Evolutionary conservation across 2,329 filamentous ascomycete species (phyloP).

Genomic region (Phoma herbarum): DNA sequence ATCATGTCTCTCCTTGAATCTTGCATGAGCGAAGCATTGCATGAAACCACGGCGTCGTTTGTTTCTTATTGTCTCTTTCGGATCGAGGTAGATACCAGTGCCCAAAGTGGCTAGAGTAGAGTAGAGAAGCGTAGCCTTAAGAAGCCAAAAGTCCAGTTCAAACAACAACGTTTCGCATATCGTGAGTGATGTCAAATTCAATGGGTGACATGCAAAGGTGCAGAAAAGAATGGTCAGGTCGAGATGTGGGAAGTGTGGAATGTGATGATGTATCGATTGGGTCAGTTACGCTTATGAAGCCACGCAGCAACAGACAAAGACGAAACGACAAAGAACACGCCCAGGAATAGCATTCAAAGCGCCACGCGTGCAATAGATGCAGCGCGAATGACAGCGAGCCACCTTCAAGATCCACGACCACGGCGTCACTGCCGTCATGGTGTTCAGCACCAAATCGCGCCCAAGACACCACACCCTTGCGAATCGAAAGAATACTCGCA

Average conservation of each 20-base stretch:
- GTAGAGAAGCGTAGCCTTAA: neutral
- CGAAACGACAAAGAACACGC: neutral
- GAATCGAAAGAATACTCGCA: no score
- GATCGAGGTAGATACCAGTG: neutral
- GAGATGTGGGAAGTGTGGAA: neutral
- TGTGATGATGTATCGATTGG: neutral
- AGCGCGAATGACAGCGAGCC: neutral
- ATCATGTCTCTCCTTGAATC: slow-evolving; percentile 37
- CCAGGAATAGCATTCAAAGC: neutral
- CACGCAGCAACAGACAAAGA: neutral
- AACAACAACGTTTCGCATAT: neutral
- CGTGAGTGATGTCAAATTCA: no score
- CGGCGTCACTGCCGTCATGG: neutral
- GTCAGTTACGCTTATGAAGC: neutral
- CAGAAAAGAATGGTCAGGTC: neutral
- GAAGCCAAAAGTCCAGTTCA: neutral
- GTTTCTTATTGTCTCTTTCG: neutral
- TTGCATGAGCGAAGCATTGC: slow-evolving; percentile 17
- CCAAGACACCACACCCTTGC: neutral
- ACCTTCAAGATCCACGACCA: neutral
- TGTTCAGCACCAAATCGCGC: neutral
- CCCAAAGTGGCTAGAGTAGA: neutral
- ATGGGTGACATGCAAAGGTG: no score
- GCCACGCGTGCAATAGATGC: neutral
- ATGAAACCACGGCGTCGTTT: slow-evolving; percentile 12